Evolutionary conservation across 352 stramenopile genomes (phyloP).

Genomic region (Phytophthora palmivora): DNA sequence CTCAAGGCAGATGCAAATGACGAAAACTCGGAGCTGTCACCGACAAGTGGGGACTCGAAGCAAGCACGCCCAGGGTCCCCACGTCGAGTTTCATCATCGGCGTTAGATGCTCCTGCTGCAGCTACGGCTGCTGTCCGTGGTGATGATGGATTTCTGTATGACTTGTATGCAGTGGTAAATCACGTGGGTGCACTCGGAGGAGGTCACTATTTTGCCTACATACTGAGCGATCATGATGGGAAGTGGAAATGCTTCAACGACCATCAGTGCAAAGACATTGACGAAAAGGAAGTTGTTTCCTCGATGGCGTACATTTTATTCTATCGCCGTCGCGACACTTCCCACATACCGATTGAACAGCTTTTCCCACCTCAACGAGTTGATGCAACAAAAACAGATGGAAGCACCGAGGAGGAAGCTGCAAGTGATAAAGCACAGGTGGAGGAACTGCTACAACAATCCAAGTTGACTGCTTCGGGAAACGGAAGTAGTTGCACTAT

Average conservation of each 20-base stretch:
- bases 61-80: constrained; percentile 19
- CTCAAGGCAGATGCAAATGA: constrained; percentile 36
- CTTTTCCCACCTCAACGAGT: constrained; percentile 71
- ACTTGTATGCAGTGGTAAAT: constrained; percentile 98
- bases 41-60: constrained; percentile 8
- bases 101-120: constrained; percentile 67
- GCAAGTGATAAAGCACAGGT: constrained; percentile 67
- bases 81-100: constrained; percentile 33
- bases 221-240: constrained; percentile 81
- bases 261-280: constrained; percentile 89
- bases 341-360: constrained; percentile 69
- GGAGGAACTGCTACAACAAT: constrained; percentile 75
- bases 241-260: constrained; percentile 99
- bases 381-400: constrained; percentile 28
- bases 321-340: constrained; percentile 83
- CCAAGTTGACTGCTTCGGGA: constrained; percentile 51
- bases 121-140: constrained; percentile 57
- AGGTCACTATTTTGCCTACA: constrained; percentile 96
- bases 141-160: constrained; percentile 87
- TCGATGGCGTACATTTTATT: constrained; percentile 93
- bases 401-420: constrained; percentile 41
- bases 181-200: constrained; percentile 95
- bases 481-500: constrained; percentile 62
- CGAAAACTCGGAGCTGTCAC: constrained; percentile 15
- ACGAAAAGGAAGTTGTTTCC: constrained; percentile 86